Evolutionary conservation across 2,329 filamentous ascomycete genomes (phyloP), one percentile per base, ranked within the genome.

Genomic region (Chaetoscypha palmicola): DNA sequence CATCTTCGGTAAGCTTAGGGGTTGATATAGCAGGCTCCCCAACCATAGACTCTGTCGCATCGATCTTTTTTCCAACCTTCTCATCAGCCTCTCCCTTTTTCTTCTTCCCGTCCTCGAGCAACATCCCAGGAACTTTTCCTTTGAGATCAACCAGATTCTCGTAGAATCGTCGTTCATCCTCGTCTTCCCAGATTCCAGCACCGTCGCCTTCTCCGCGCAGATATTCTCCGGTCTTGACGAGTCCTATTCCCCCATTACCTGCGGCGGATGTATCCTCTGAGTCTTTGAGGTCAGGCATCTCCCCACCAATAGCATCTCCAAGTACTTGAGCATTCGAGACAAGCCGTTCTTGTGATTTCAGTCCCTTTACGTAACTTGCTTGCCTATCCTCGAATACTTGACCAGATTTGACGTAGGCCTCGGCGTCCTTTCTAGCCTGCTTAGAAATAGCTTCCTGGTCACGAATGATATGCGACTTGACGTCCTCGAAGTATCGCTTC

Each of bases 351-450:
- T 97, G 88, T 1, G 84, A 76, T 65, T 97, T 98, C 45, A 90
- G 73, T 55, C 92, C 85, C 64, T 90, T 96, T 63, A 98, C 94
- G 55, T 94, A 95, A 60, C 90, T 97, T 42, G 89, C 79, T 62
- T 98, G 92, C 39, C 92, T 84, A 60, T 98, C 92, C 62, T 98
- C 92, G 52, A 98, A 97, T 4, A 98, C 91, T 62, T 98, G 92
- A 2, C 92, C 92, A 28, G 92, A 97, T 60, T 96, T 96, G 57
- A 98, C 91, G 58, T 98, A 98, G 4, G 91, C 92, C 65, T 98
- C 92, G 1, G 92, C 91, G 66, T 98, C 98, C 55, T 91, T 89
- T 51, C 89, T 86, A 42, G 86, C 88, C 66, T 98, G 92, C 20
- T 77, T 80, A 41, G 81, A 77, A 31, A 98, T 82, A 31, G 85